Conservation (phyloP, 2,329 filamentous ascomycete genomes). For the Alternaria panax region DNA sequence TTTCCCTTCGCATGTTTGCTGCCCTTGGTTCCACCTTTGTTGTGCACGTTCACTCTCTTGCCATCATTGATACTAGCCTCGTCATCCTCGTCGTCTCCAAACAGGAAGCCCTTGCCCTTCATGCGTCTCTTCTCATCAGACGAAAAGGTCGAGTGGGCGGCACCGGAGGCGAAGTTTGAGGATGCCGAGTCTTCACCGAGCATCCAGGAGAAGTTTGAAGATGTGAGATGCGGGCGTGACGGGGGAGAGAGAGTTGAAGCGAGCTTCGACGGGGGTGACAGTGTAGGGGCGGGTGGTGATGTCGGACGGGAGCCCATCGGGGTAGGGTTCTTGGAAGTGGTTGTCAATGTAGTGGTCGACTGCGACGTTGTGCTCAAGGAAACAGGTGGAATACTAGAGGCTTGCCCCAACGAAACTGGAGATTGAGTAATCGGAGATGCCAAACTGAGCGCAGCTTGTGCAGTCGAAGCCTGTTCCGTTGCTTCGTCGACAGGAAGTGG, state of each 20-base stretch:
- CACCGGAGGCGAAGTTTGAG: slow-evolving; percentile 45
- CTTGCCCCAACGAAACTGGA: slow-evolving; percentile 26
- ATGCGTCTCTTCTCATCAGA: slow-evolving; percentile 47
- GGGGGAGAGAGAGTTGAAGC: slow-evolving; percentile 47
- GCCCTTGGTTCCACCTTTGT: slow-evolving; percentile 26
- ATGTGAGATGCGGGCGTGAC: slow-evolving; percentile 71
- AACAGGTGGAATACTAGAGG: slow-evolving; percentile 32
- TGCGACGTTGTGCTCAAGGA: slow-evolving; percentile 15
- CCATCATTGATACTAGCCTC: slow-evolving; percentile 24
- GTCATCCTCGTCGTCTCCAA: slow-evolving; percentile 52
- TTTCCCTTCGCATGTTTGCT: slow-evolving; percentile 31
- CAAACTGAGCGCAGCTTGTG: slow-evolving; percentile 29
- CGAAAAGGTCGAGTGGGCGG: slow-evolving; percentile 45
- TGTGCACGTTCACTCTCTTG: slow-evolving; percentile 31
- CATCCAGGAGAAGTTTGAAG: slow-evolving; percentile 84
- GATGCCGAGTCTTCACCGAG: slow-evolving; percentile 55
- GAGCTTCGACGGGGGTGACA: slow-evolving; percentile 20
- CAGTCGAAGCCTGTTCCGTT: slow-evolving; percentile 35
- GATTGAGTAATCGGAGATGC: slow-evolving; percentile 27
- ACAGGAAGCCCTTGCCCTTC: slow-evolving; percentile 51
- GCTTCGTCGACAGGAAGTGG: slow-evolving; percentile 52
- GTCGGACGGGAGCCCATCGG: slow-evolving; percentile 21
- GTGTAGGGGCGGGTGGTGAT: slow-evolving; percentile 21
- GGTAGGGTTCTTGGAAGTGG: slow-evolving; percentile 11
- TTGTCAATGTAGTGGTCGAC: slow-evolving; percentile 6